phyloP scores from a whole-genome alignment of 257 asterid species.

The Parsonsia alboflavescens region DNA sequence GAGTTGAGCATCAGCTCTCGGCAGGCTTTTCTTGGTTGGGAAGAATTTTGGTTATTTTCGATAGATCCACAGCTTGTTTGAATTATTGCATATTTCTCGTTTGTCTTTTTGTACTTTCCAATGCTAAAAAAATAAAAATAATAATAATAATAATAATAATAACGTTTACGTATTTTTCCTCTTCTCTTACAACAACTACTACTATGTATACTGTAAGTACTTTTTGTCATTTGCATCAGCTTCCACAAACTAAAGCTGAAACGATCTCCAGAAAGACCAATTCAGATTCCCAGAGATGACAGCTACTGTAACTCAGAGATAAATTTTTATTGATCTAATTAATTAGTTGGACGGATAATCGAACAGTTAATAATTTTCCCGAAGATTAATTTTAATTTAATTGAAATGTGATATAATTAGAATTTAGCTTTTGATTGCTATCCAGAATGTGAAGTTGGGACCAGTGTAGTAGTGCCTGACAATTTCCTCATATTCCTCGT shows the following conservation, averaged over 20 bases:
- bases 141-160: not conserved
- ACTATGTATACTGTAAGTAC: not conserved
- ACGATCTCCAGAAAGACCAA: slow-evolving; percentile 8
- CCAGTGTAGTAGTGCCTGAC: not conserved
- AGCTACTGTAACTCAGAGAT: no score
- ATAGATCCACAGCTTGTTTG: slow-evolving; percentile 18
- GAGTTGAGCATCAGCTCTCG: slow-evolving; percentile 21
- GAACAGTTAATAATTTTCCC: no score
- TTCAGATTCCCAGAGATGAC: slow-evolving; percentile 14
- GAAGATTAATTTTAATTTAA: no score
- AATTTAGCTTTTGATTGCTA: not conserved
- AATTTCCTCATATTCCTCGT: not conserved
- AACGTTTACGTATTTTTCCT: not conserved
- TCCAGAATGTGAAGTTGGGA: not conserved
- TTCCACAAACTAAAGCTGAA: slow-evolving; percentile 17
- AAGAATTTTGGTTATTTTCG: slow-evolving; percentile 25
- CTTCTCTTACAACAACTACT: no score
- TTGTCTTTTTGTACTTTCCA: slow-evolving; percentile 19
- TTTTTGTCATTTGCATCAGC: slow-evolving; percentile 7
- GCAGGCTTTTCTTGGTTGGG: slow-evolving; percentile 27
- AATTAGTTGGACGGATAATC: no score
- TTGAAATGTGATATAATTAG: no score
- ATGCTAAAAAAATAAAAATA: not conserved
- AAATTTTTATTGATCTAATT: no score
- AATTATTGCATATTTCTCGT: slow-evolving; percentile 20